Conservation (phyloP, 805 yeast species). For the Metschnikowia shivogae region DNA sequence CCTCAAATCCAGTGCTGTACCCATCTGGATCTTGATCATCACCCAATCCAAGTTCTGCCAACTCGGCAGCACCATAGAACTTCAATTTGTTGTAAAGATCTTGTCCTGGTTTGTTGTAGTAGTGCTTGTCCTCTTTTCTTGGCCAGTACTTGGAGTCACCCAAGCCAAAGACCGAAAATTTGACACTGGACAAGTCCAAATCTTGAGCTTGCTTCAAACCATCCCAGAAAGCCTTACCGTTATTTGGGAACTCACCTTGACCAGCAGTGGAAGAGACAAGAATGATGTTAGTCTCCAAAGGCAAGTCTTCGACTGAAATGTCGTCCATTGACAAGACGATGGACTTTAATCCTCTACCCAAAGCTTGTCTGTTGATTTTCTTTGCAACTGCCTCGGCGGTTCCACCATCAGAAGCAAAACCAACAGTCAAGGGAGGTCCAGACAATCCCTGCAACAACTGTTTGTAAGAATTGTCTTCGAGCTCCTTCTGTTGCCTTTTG, state of each 20-base stretch:
- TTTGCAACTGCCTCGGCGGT: constrained; percentile 80
- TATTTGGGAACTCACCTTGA: constrained; percentile 83
- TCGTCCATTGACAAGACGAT: constrained; percentile 69
- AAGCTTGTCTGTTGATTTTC: constrained; percentile 71
- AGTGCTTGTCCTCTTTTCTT: constrained; percentile 89
- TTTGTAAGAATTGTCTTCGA: constrained; percentile 74
- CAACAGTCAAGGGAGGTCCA: constrained; percentile 86
- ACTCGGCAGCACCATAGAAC: constrained; percentile 67
- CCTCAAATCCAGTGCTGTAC: constrained; percentile 81
- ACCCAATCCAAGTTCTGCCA: constrained; percentile 80
- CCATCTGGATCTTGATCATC: constrained; percentile 99
- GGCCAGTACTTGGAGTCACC: constrained; percentile 95
- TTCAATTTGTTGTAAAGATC: constrained; percentile 65
- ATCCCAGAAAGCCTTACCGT: constrained; percentile 77
- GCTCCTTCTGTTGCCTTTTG: constrained; percentile 53
- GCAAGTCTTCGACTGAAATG: constrained; percentile 64
- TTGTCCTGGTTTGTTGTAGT: constrained; percentile 85
- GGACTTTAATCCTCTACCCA: constrained; percentile 72
- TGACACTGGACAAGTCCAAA: constrained; percentile 56
- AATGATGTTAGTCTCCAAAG: constrained; percentile 64
- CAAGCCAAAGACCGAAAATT: constrained; percentile 65
- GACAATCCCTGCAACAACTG: constrained; percentile 78
- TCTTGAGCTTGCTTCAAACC: constrained; percentile 57
- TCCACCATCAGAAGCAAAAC: constrained; percentile 91
- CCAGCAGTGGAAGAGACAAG: constrained; percentile 75